phyloP scores from a whole-genome alignment of 129 eudicot species.

The Helichrysum umbraculigerum region DNA sequence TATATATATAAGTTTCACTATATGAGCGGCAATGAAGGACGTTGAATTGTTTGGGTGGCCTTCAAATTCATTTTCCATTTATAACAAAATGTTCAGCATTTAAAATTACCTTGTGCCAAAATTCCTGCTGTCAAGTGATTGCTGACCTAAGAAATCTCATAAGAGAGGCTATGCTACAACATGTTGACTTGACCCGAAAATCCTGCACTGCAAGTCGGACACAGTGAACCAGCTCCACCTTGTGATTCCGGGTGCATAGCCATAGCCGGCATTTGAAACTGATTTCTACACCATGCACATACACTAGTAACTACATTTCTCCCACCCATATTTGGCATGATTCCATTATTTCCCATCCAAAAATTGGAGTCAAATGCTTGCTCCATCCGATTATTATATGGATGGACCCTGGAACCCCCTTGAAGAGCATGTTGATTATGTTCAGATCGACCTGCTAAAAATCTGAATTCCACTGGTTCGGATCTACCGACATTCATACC shows the following conservation, averaged over 20 bases:
- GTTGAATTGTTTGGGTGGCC: no score
- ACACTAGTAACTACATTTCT: conserved; percentile 43
- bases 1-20: no score
- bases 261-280: conserved; percentile 60
- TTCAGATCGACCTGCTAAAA: conserved; percentile 45
- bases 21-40: no score
- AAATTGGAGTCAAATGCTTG: conserved; percentile 56
- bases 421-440: conserved; percentile 56
- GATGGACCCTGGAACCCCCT: conserved; percentile 42
- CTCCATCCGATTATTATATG: conserved; percentile 39
- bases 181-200: conserved; percentile 56
- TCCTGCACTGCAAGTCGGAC: conserved; percentile 73
- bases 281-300: conserved; percentile 85
- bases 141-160: conserved; percentile 14
- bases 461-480: conserved; percentile 80
- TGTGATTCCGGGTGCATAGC: conserved; percentile 43
- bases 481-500: conserved; percentile 43
- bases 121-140: conserved; percentile 1
- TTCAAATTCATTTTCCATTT: background rate
- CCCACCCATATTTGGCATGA: conserved; percentile 48
- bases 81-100: background rate
- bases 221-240: conserved; percentile 61
- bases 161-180: conserved; percentile 35
- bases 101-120: conserved; percentile 28
- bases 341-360: conserved; percentile 64